phyloP scores from a whole-genome alignment of 1,284 basidiomycete species.

The Agroathelia rolfsii region DNA sequence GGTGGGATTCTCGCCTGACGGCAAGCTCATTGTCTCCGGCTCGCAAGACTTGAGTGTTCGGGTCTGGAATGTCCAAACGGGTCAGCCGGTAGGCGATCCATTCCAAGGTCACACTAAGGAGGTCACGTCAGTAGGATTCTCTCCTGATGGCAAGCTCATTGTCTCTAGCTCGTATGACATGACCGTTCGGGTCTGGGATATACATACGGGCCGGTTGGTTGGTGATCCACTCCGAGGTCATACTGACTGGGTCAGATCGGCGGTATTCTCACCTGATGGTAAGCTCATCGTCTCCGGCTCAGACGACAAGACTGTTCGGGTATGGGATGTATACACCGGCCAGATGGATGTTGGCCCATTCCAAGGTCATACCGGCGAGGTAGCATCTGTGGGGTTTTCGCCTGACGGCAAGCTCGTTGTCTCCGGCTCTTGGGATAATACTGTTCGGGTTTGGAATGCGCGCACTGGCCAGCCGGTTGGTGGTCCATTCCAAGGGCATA shows the following conservation, averaged over 20 bases:
- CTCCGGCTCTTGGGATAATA: slow-evolving; percentile 8
- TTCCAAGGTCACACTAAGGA: slow-evolving; percentile 4
- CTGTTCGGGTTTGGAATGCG: slow-evolving; percentile 10
- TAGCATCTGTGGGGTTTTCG: slow-evolving; percentile 8
- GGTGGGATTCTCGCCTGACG: slow-evolving; percentile 15
- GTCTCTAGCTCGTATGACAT: neutral
- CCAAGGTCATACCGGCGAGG: slow-evolving; percentile 3
- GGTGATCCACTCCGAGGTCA: slow-evolving; percentile 8
- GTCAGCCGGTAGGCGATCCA: neutral
- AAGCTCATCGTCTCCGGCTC: slow-evolving; percentile 9
- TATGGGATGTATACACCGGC: slow-evolving; percentile 8
- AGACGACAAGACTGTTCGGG: slow-evolving; percentile 4
- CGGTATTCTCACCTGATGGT: slow-evolving; percentile 12
- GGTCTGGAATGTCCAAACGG: slow-evolving; percentile 13
- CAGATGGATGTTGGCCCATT: no score
- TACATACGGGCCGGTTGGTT: neutral
- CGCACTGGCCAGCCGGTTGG: slow-evolving; percentile 4
- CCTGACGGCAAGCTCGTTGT: slow-evolving; percentile 7
- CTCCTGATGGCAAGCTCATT: neutral
- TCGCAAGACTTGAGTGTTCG: slow-evolving; percentile 11
- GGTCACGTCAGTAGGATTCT: slow-evolving; percentile 1
- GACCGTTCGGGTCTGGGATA: slow-evolving; percentile 4
- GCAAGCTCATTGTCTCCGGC: slow-evolving; percentile 10
- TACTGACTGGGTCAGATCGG: slow-evolving; percentile 8
- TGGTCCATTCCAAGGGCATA: slow-evolving; percentile 8